phyloP scores from a whole-genome alignment of 148 eudicot species.

The Salicornia ramosissima region DNA sequence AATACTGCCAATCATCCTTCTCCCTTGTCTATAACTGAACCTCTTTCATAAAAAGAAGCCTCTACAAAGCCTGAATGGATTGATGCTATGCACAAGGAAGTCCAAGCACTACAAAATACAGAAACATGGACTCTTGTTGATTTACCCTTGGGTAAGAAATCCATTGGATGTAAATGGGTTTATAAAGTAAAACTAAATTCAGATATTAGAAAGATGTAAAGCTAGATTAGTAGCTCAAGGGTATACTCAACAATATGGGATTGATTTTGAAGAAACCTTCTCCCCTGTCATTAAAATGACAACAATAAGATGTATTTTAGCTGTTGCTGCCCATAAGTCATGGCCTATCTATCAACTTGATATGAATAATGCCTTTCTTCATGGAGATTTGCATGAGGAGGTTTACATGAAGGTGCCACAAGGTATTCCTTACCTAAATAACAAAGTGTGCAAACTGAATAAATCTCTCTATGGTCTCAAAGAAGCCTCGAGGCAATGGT shows the following conservation, averaged over 20 bases:
- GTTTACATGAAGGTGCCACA: too few relatives aligned
- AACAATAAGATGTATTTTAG: not conserved
- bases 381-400: too few relatives aligned
- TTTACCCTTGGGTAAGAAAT: not conserved
- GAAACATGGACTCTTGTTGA: not conserved
- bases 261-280: not conserved
- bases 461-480: constrained; percentile 10
- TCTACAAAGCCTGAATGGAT: not conserved
- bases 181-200: not conserved
- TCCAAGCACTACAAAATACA: not conserved
- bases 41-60: not conserved
- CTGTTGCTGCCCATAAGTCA: not conserved
- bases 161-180: not conserved
- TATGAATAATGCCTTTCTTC: too few relatives aligned
- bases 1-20: not conserved
- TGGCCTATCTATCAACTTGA: not conserved
- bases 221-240: not conserved
- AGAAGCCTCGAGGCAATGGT: not conserved
- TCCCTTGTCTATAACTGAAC: not conserved
- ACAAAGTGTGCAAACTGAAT: constrained; percentile 1
- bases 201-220: too few relatives aligned
- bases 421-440: not conserved
- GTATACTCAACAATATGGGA: too few relatives aligned
- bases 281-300: constrained; percentile 8
- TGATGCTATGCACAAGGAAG: not conserved